Evolutionary conservation across 805 yeast genomes (phyloP).

Genomic region (Debaryomyces hansenii): DNA sequence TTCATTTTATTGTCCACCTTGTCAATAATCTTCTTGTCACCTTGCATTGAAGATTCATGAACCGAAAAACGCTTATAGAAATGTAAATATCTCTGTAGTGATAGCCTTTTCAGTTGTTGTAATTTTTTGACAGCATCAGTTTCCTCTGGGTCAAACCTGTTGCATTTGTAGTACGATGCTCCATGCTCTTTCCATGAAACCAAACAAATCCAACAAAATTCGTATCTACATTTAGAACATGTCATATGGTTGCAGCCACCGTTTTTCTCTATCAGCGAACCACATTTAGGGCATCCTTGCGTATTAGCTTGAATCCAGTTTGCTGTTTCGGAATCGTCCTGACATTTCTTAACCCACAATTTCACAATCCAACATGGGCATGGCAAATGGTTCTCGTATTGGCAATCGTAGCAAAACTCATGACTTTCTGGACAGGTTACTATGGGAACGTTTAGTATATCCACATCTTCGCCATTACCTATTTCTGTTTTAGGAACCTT

Average conservation of each 20-base stretch:
- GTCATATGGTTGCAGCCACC: constrained; percentile 98
- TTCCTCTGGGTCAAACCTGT: constrained; percentile 43
- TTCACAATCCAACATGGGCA: constrained; percentile 72
- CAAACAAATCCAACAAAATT: constrained; percentile 93
- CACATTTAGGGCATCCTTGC: constrained; percentile 82
- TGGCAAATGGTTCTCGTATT: constrained; percentile 76
- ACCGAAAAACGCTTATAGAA: constrained; percentile 71
- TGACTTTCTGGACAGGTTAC: constrained; percentile 69
- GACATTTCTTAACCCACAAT: constrained; percentile 75
- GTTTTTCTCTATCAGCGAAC: constrained; percentile 78
- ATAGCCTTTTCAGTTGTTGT: constrained; percentile 44
- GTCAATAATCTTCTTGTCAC: constrained; percentile 65
- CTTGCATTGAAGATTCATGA: constrained; percentile 74
- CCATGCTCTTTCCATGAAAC: constrained; percentile 76
- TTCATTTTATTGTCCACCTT: constrained; percentile 64
- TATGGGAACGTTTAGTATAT: constrained; percentile 49
- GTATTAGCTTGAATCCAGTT: constrained; percentile 88
- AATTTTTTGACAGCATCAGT: constrained; percentile 42
- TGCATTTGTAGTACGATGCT: constrained; percentile 65
- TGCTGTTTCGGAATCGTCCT: constrained; percentile 84
- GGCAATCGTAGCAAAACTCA: constrained; percentile 77
- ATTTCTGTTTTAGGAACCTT: constrained; percentile 5
- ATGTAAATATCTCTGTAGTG: constrained; percentile 67
- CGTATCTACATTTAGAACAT: constrained; percentile 71
- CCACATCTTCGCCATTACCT: constrained; percentile 1